Evolutionary conservation across 1,284 basidiomycete species (phyloP), one percentile per base, ranked within the genome.

Genomic region (Ustilago hordei): DNA sequence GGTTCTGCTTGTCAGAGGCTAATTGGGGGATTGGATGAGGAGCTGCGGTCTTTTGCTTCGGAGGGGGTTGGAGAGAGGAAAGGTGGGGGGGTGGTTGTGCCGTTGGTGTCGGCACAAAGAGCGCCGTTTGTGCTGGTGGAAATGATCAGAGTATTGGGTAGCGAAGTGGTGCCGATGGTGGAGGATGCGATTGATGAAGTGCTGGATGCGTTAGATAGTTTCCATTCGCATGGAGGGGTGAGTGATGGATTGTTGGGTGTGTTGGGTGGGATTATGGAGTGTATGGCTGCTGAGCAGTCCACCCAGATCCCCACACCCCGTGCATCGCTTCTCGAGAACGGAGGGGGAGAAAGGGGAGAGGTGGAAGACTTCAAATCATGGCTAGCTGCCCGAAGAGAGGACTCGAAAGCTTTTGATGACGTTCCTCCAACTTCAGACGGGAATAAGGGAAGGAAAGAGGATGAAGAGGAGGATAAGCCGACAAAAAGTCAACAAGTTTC

Each of bases 171-270:
- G 12, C 80, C 80, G 4, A 75, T 79, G 61, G 80, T 86, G 4
- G 79, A 86, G 43, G 84, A 86, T 64, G 81, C 84, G 17, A 75
- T 86, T 17, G 84, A 86, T 55, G 84, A 86, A 64, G 75, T 86
- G 7, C 54, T 86, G 2, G 81, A 85, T 43, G 84, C 84, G 1
- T 54, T 86, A 15, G 84, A 86, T 61, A 71, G 81, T 2, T 85
- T 83, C 52, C 84, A 86, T 55, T 70, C 71, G 8, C 72, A 83
- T 55, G 53, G 72, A 12, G 66, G 70, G 4, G 69, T 85, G 7
- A 78, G 74, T 45, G 76, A 79, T 43, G 81, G 80, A 0, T 55
- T 86, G 47, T 53, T 84, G 2, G 77, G 68, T 2, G 84, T 86
- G 23, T 66, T 86, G 8, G 82, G 79, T 13, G 67, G 71, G 17